A percentile compares a stretch with the other conserved stretches of the same genome.
These are phyloP conservation scores for Aspergillus carlsbadensis DNA, from an alignment of 495 filamentous ascomycete genomes.

Conservation along the genomic window DNA sequence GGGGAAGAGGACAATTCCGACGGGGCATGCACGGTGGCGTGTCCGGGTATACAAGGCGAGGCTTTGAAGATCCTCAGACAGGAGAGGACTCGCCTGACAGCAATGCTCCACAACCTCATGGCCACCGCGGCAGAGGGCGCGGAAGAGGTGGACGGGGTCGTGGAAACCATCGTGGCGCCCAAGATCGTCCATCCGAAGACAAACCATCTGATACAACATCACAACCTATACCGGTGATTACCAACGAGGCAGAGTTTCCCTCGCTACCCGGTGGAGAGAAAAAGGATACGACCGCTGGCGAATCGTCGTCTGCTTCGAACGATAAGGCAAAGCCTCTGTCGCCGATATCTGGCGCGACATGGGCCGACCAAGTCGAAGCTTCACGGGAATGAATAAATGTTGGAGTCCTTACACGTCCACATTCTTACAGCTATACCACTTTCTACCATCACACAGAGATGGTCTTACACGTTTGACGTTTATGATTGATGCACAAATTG, in stretches of 20 bases:
- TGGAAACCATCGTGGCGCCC: constrained; percentile 30
- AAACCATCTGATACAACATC: constrained; percentile 19
- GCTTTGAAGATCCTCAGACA: constrained; percentile 29
- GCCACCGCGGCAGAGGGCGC: constrained; percentile 25
- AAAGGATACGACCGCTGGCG: constrained; percentile 17
- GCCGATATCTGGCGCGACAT: constrained; percentile 24
- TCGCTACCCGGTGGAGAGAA: constrained; percentile 36
- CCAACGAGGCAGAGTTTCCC: constrained; percentile 42
- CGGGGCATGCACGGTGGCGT: constrained; percentile 64
- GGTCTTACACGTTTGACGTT: background rate
- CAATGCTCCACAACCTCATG: background rate
- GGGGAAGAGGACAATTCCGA: constrained; percentile 45
- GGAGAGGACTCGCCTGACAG: constrained; percentile 17
- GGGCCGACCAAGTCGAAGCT: constrained; percentile 34
- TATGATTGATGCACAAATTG: constrained; percentile 3
- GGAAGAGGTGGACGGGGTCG: constrained; percentile 36
- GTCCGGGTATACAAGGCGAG: constrained; percentile 35
- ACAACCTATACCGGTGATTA: constrained; percentile 24
- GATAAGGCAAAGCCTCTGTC: constrained; percentile 17
- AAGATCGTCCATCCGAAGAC: constrained; percentile 18
- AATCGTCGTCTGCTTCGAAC: constrained; percentile 11
- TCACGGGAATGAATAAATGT: constrained; percentile 6
- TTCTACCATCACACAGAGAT: background rate
- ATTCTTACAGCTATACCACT: background rate
- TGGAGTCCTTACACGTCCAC: background rate